These are phyloP conservation scores for Myriangium duriaei DNA, from an alignment of 2,329 filamentous ascomycete species.

Conservation along the genomic window DNA sequence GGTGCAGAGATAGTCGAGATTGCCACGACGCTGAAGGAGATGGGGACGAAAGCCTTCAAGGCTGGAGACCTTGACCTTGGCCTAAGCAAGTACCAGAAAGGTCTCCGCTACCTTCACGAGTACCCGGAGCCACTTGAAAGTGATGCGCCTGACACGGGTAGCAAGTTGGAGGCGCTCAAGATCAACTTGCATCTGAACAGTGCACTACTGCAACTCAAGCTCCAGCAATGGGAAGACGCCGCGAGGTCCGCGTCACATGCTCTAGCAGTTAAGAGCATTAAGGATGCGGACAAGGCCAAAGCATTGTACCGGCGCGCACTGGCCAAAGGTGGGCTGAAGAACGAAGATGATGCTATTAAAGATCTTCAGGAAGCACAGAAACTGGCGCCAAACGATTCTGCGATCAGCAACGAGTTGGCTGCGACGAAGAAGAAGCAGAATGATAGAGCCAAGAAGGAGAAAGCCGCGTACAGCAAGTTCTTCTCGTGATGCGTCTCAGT, in stretches of 20 bases:
- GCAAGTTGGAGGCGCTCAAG: constrained; percentile 59
- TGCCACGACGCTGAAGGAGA: constrained; percentile 74
- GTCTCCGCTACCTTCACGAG: constrained; percentile 75
- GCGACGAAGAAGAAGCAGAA: constrained; percentile 65
- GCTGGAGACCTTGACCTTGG: constrained; percentile 54
- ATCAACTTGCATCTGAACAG: constrained; percentile 83
- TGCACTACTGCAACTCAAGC: constrained; percentile 74
- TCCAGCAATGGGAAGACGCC: constrained; percentile 57
- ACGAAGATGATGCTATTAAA: constrained; percentile 60
- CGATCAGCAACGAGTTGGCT: constrained; percentile 60
- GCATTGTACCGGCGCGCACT: constrained; percentile 72
- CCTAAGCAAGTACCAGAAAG: constrained; percentile 90
- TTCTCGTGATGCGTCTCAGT: constrained; percentile 45
- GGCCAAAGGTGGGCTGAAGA: constrained; percentile 64
- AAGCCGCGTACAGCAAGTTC: constrained; percentile 85
- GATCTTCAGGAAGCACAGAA: constrained; percentile 33
- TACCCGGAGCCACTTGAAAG: constrained; percentile 58
- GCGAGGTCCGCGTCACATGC: constrained; percentile 59
- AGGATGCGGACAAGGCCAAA: constrained; percentile 75
- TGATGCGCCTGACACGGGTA: constrained; percentile 55
- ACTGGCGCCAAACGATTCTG: constrained; percentile 54
- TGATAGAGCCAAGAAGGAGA: constrained; percentile 72
- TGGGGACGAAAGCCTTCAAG: constrained; percentile 90
- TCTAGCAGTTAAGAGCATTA: constrained; percentile 50
- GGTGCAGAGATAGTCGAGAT: constrained; percentile 63